A percentile compares a stretch with the other conserved stretches of the same genome.
These are phyloP conservation scores for Herpetospermum pedunculosum DNA, from an alignment of 306 rosid genomes.

Conservation along the genomic window DNA sequence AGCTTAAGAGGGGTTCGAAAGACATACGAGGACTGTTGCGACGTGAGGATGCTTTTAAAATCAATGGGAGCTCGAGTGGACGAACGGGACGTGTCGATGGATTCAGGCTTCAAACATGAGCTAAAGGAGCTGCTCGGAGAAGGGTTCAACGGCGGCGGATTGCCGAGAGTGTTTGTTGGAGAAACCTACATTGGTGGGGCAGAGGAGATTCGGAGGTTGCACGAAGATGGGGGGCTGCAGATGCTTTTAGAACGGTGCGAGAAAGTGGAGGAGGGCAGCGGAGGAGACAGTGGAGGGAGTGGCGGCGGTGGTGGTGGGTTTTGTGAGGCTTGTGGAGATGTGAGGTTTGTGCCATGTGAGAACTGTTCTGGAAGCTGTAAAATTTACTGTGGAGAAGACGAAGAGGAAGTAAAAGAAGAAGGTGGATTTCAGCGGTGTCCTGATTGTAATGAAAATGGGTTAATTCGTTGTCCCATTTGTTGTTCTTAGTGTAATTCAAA, in stretches of 20 bases:
- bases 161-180: constrained; percentile 73
- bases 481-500: constrained; percentile 25
- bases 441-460: constrained; percentile 87
- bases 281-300: neutral
- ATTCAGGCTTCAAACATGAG: constrained; percentile 77
- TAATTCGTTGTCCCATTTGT: constrained; percentile 64
- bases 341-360: constrained; percentile 88
- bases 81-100: constrained; percentile 90
- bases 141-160: constrained; percentile 28
- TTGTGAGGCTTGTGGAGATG: constrained; percentile 79
- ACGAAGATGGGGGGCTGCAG: constrained; percentile 74
- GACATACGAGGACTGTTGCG: constrained; percentile 82
- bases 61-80: constrained; percentile 48
- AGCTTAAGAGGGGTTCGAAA: constrained; percentile 74
- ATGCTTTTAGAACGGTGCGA: constrained; percentile 52
- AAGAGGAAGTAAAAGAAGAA: constrained; percentile 11
- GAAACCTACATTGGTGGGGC: constrained; percentile 63
- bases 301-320: constrained; percentile 22
- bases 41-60: constrained; percentile 55
- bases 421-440: constrained; percentile 73
- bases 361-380: constrained; percentile 87
- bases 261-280: constrained; percentile 18
- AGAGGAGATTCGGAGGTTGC: constrained; percentile 51
- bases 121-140: constrained; percentile 47
- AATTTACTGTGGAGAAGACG: constrained; percentile 35